A percentile compares a stretch with the other conserved stretches of the same genome.
Evolutionary conservation across 768 basidiomycete genomes (phyloP).

Genomic region (Tephrocybe sp.): DNA sequence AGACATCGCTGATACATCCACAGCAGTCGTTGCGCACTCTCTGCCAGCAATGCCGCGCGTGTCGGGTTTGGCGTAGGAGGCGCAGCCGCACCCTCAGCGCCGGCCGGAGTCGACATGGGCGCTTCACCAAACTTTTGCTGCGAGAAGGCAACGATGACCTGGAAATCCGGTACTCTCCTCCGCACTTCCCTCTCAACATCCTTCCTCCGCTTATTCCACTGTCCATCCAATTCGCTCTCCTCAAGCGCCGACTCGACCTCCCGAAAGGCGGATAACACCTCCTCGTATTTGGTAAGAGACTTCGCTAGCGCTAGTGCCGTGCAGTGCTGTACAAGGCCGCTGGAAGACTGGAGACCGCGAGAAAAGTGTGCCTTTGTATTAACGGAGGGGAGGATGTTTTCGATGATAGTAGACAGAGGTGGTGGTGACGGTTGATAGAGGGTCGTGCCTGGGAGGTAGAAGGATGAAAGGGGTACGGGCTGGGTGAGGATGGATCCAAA

Average conservation of each 20-base stretch:
- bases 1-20: slow-evolving; percentile 84
- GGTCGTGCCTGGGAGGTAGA: slow-evolving; percentile 48
- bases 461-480: slow-evolving; percentile 64
- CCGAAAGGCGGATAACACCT: slow-evolving; percentile 50
- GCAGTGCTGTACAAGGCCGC: slow-evolving; percentile 82
- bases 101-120: not conserved
- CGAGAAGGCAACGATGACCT: slow-evolving; percentile 81
- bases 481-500: slow-evolving; percentile 78
- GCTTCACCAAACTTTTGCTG: slow-evolving; percentile 45
- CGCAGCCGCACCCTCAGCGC: not conserved
- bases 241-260: slow-evolving; percentile 54
- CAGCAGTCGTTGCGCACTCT: slow-evolving; percentile 77
- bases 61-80: slow-evolving; percentile 25
- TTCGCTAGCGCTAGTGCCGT: slow-evolving; percentile 77
- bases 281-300: slow-evolving; percentile 69
- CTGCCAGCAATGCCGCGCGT: slow-evolving; percentile 65
- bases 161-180: slow-evolving; percentile 80
- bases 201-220: slow-evolving; percentile 65
- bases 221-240: slow-evolving; percentile 61
- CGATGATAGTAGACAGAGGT: slow-evolving; percentile 65
- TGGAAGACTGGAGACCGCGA: slow-evolving; percentile 74
- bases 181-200: slow-evolving; percentile 80
- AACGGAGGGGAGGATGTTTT: slow-evolving; percentile 74
- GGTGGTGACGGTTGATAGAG: slow-evolving; percentile 76
- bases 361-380: slow-evolving; percentile 74